Conservation (phyloP, 208 protist genomes). For the Endotrypanum monterogeii region DNA sequence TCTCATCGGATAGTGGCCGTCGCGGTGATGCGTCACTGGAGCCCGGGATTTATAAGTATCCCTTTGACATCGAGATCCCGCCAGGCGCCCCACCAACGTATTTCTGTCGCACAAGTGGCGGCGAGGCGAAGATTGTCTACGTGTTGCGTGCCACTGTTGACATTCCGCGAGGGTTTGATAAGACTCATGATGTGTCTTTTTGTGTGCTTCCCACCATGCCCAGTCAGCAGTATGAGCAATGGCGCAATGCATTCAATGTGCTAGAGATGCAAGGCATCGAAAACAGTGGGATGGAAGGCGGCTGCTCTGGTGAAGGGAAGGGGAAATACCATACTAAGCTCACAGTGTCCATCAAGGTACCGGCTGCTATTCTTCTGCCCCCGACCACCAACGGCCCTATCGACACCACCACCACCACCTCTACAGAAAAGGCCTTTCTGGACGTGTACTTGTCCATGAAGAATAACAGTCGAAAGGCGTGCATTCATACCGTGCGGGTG, state of each 20-base stretch:
- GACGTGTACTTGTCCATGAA: constrained; percentile 2
- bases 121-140: constrained; percentile 27
- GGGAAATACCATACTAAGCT: constrained; percentile 13
- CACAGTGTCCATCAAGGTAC: constrained; percentile 8
- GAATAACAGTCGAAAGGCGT: constrained; percentile 22
- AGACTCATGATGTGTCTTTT: constrained; percentile 16
- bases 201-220: constrained; percentile 30
- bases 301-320: constrained; percentile 34
- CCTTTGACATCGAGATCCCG: constrained; percentile 36
- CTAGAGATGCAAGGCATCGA: constrained; percentile 18
- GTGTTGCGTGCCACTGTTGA: constrained; percentile 34
- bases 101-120: constrained; percentile 19
- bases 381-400: background rate
- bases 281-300: constrained; percentile 18
- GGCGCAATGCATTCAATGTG: background rate
- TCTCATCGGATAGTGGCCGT: constrained; percentile 39
- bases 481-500: constrained; percentile 25
- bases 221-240: constrained; percentile 26
- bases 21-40: constrained; percentile 36
- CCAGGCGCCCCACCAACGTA: constrained; percentile 30
- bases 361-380: background rate
- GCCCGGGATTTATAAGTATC: constrained; percentile 42
- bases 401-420: background rate
- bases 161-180: constrained; percentile 48
- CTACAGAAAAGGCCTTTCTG: background rate